Evolutionary conservation across 352 stramenopile species (phyloP).

Genomic region (Phytophthora constricta): DNA sequence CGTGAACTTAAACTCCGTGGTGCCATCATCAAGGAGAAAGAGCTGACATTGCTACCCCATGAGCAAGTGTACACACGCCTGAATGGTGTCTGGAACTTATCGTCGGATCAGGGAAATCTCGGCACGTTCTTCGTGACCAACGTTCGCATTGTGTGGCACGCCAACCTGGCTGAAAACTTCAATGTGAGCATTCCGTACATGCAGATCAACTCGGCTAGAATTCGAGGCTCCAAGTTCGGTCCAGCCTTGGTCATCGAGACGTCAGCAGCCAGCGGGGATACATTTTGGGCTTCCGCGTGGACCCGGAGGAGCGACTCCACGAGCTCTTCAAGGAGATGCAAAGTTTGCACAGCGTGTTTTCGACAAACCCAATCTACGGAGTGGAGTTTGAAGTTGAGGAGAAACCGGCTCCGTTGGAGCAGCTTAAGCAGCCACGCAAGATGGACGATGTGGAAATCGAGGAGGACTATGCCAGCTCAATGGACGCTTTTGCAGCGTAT

Average conservation of each 20-base stretch:
- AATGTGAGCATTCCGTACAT: slow-evolving; percentile 96
- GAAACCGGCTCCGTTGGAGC: slow-evolving; percentile 63
- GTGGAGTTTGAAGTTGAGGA: slow-evolving; percentile 89
- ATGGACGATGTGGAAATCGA: slow-evolving; percentile 92
- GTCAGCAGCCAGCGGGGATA: slow-evolving; percentile 82
- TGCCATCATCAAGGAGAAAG: slow-evolving; percentile 92
- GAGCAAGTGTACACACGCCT: slow-evolving; percentile 91
- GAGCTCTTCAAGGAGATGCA: slow-evolving; percentile 89
- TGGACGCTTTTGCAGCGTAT: slow-evolving; percentile 91
- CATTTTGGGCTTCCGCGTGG: slow-evolving; percentile 92
- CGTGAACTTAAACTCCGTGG: slow-evolving; percentile 93
- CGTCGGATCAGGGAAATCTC: slow-evolving; percentile 92
- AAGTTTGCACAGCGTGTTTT: slow-evolving; percentile 85
- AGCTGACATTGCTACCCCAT: slow-evolving; percentile 86
- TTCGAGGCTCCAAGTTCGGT: slow-evolving; percentile 92
- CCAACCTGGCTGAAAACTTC: slow-evolving; percentile 94
- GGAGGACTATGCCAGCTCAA: slow-evolving; percentile 82
- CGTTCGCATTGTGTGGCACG: slow-evolving; percentile 93
- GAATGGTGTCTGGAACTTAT: slow-evolving; percentile 93
- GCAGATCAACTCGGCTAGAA: slow-evolving; percentile 89
- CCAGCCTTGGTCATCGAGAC: slow-evolving; percentile 92
- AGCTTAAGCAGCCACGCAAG: slow-evolving; percentile 73
- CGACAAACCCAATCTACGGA: slow-evolving; percentile 89
- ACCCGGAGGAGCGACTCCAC: slow-evolving; percentile 85
- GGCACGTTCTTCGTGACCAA: slow-evolving; percentile 94